Conservation (phyloP, 1,139 yeast species). For the Komagataea norvegica region DNA sequence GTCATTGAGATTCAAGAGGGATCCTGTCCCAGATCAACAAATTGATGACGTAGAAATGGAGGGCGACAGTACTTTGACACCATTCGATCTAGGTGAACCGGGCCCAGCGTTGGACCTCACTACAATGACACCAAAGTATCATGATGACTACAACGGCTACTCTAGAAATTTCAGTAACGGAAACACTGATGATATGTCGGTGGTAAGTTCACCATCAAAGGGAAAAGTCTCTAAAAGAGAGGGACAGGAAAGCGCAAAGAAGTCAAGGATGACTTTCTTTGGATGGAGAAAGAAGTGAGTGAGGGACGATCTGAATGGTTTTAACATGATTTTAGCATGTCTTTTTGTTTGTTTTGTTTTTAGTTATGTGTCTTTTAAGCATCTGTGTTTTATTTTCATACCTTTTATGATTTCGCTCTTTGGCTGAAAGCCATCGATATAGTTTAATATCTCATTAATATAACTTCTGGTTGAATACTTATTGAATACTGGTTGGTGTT, state of each 20-base stretch:
- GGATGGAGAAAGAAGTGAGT: constrained; percentile 17
- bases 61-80: constrained; percentile 23
- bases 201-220: too few relatives aligned
- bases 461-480: too few relatives aligned
- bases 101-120: constrained; percentile 25
- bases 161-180: background rate
- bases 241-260: constrained; percentile 11
- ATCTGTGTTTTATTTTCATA: background rate
- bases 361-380: constrained; percentile 1
- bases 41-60: too few relatives aligned
- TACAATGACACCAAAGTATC: constrained; percentile 22
- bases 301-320: too few relatives aligned
- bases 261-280: constrained; percentile 14
- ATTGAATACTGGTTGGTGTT: too few relatives aligned
- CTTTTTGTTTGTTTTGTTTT: constrained; percentile 1
- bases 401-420: constrained; percentile 1
- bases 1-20: background rate
- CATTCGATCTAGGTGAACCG: constrained; percentile 25
- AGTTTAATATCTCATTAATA: too few relatives aligned
- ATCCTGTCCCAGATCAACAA: too few relatives aligned
- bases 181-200: too few relatives aligned
- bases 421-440: too few relatives aligned
- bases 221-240: background rate
- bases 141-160: constrained; percentile 4
- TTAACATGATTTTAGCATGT: background rate